phyloP scores from a whole-genome alignment of 495 filamentous ascomycete genomes.

The Pyrenopolyporus hunteri region DNA sequence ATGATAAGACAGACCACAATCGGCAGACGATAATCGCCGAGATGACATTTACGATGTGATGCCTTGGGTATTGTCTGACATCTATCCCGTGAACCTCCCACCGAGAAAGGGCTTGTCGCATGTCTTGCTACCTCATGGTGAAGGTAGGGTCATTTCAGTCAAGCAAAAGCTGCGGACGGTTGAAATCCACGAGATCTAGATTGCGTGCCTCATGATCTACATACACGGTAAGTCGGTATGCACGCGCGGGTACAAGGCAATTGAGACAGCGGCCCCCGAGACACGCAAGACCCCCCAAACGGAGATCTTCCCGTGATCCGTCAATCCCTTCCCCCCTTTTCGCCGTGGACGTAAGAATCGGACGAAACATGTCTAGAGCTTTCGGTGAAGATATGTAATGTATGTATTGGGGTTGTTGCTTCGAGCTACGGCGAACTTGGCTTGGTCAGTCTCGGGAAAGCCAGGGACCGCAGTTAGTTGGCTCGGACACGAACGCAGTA shows the following conservation, averaged over 20 bases:
- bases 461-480: constrained; percentile 13
- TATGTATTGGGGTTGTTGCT: neutral
- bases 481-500: constrained; percentile 13
- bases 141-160: neutral
- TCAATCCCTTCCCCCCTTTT: neutral
- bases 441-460: constrained; percentile 18
- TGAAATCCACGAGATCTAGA: constrained; percentile 21
- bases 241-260: constrained; percentile 13
- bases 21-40: constrained; percentile 22
- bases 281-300: neutral
- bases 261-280: constrained; percentile 22
- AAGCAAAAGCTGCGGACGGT: constrained; percentile 2
- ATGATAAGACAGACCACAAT: constrained; percentile 8
- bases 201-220: constrained; percentile 18
- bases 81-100: constrained; percentile 5
- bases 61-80: neutral
- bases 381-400: constrained; percentile 33
- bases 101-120: constrained; percentile 18
- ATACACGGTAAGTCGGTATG: constrained; percentile 6
- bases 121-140: constrained; percentile 1
- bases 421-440: constrained; percentile 1
- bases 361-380: constrained; percentile 22
- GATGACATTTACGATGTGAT: constrained; percentile 1
- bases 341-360: neutral
- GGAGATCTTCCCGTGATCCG: constrained; percentile 19